Base-by-base conservation (phyloP, 164 flowering plant species). In the Nymphaea colorata region DNA sequence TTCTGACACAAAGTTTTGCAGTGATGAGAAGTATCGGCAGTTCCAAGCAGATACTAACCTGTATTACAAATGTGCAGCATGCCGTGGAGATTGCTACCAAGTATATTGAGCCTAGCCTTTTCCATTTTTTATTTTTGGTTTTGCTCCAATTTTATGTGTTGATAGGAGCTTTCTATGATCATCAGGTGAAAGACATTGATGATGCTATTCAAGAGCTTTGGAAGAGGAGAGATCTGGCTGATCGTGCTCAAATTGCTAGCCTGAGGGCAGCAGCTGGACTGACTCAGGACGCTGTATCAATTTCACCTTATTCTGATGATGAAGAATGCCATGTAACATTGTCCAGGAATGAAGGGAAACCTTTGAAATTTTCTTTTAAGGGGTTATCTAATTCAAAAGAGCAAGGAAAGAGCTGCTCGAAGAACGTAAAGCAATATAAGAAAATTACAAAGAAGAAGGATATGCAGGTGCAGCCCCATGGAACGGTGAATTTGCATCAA, bases 161-260 rank as follows among this genome's bases (percentile, higher is more conserved):
- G 57, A 51, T 25, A 25, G 57, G 15, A 3, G 4, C 47, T 25
- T 66, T 43, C 10, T 65, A 7, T 61, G 25, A 67, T 53, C 65
- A 5, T 6, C 81, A 95, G 99, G 88, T 92, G 42, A 85, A 73
- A 74, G 89, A 85, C 77, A 84, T 79, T 70, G 93, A 89, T 78
- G 98, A 92, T 82, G 97, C 99, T 71, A 90, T 92, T 66, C 88
- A 75, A 78, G 99, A 95, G 76, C 91, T 95, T 59, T 95, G 99
- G 99, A 90, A 86, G 72, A 84, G 96, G 73, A 82, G 83, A 76
- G 97, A 95, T 72, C 71, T 76, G 66, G 85, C 86, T 76, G 99
- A 95, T 65, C 72, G 66, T 71, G 89, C 82, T 74, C 79, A 82
- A 67, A 90, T 95, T 78, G 86, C 91, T 57, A 92, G 82, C 78